Conservation (phyloP, 2,329 filamentous ascomycete species). For the Curvularia sp. region DNA sequence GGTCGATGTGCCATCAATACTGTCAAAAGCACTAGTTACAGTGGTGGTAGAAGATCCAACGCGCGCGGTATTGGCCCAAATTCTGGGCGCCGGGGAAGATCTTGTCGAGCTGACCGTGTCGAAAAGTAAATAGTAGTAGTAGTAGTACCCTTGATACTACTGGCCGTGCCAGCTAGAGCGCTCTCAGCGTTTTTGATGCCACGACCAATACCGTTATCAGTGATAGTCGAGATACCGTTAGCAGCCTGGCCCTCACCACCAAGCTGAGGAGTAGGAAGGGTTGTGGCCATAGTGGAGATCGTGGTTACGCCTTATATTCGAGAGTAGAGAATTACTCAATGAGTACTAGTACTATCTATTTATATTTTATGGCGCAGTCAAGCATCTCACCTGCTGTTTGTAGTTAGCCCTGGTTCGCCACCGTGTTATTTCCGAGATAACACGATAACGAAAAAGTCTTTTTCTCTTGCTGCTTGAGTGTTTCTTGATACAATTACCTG, state of each 20-base stretch:
- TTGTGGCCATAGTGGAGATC: background rate
- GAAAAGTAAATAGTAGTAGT: background rate
- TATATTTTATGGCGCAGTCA: background rate
- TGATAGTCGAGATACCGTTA: background rate
- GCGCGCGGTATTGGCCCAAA: background rate
- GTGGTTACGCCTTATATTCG: too few species aligned
- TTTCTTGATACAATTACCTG: background rate
- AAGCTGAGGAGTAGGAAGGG: background rate
- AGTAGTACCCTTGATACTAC: background rate
- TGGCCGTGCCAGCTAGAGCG: background rate
- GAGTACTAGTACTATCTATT: too few species aligned
- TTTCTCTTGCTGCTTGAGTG: background rate
- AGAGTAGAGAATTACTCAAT: too few species aligned
- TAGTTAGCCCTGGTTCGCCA: background rate
- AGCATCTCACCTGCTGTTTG: background rate
- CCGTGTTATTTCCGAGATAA: conserved; percentile 1
- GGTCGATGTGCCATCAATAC: background rate
- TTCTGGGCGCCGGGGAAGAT: background rate
- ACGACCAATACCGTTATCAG: background rate
- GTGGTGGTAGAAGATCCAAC: background rate
- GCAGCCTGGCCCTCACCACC: background rate
- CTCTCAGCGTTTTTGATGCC: background rate
- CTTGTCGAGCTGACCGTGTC: background rate
- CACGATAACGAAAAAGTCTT: conserved; percentile 6
- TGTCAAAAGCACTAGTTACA: background rate